Conservation (phyloP, 805 yeast genomes). For the Wickerhamomyces subpelliculosus region DNA sequence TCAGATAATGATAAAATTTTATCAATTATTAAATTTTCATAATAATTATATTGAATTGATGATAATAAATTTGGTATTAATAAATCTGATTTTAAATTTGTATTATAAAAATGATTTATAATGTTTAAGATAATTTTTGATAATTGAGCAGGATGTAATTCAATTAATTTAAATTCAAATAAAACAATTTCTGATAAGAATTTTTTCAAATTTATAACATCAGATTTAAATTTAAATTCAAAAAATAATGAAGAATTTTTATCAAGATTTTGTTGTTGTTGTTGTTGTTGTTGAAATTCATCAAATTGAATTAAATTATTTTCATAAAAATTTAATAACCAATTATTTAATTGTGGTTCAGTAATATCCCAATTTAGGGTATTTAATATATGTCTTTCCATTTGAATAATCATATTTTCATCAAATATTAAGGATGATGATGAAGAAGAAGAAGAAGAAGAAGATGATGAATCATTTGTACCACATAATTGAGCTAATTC, state of each 20-base stretch:
- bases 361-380: conserved; percentile 70
- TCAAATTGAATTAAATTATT: conserved; percentile 35
- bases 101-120: conserved; percentile 5
- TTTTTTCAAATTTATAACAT: conserved; percentile 41
- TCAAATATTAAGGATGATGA: conserved; percentile 58
- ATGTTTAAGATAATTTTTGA: conserved; percentile 16
- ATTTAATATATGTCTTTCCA: conserved; percentile 70
- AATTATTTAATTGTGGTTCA: conserved; percentile 53
- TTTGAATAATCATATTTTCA: conserved; percentile 73
- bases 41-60: neutral
- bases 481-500: conserved; percentile 73
- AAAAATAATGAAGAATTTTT: no score
- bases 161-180: conserved; percentile 39
- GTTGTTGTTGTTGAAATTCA: neutral
- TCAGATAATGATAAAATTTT: conserved; percentile 2
- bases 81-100: conserved; percentile 10
- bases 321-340: conserved; percentile 35
- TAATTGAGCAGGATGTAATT: conserved; percentile 25
- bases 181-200: conserved; percentile 42
- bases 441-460: no score
- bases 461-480: no score
- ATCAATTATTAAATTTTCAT: conserved; percentile 3
- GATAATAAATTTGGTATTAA: conserved; percentile 5
- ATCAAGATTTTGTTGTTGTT: no score
- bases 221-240: conserved; percentile 20